Conservation (phyloP, 2,329 filamentous ascomycete species). For the Triangularia setosa region DNA sequence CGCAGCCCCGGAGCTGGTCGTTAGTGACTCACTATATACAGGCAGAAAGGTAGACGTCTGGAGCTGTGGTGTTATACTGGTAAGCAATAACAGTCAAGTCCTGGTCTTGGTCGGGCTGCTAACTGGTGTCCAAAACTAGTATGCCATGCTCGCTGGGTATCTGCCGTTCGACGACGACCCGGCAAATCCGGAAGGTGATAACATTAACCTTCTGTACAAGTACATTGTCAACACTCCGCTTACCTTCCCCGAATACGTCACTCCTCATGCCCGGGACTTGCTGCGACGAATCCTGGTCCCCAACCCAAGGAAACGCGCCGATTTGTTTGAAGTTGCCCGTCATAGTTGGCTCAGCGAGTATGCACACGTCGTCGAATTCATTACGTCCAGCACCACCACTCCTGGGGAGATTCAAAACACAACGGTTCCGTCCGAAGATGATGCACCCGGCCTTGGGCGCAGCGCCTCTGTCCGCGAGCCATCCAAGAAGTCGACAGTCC, state of each 20-base stretch:
- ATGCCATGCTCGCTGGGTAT: conserved; percentile 97
- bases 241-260: conserved; percentile 98
- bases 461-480: conserved; percentile 91
- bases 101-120: background rate
- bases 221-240: conserved; percentile 97
- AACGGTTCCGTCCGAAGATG: conserved; percentile 58
- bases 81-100: conserved; percentile 46
- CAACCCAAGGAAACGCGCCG: conserved; percentile 88
- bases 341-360: conserved; percentile 99
- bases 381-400: conserved; percentile 90
- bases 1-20: conserved; percentile 91
- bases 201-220: conserved; percentile 98
- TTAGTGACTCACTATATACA: conserved; percentile 95
- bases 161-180: conserved; percentile 97
- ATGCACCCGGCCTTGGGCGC: conserved; percentile 61
- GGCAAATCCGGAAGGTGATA: conserved; percentile 96
- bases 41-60: conserved; percentile 97
- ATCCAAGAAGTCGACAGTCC: conserved; percentile 58
- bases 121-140: conserved; percentile 51
- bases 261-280: conserved; percentile 89
- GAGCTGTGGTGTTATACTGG: conserved; percentile 98
- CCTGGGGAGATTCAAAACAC: conserved; percentile 80
- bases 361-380: conserved; percentile 92
- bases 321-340: conserved; percentile 93
- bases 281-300: conserved; percentile 90